Evolutionary conservation across 805 yeast species (phyloP), one percentile per base, ranked within the genome.

Genomic region (Candida michaelii): DNA sequence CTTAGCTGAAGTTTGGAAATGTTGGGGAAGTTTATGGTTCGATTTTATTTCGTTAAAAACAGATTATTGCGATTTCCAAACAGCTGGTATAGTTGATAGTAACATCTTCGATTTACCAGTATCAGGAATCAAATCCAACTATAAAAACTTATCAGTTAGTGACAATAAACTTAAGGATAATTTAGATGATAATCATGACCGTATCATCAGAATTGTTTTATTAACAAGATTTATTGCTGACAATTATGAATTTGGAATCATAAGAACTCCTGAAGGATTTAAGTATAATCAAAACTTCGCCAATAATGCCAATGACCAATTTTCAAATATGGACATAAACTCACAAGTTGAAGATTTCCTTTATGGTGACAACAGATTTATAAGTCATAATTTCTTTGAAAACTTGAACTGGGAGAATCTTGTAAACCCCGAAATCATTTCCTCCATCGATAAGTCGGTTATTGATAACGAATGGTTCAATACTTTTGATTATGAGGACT

Each of bases 11-110:
- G 84, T 82, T 15, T 85, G 90, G 90, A 82, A 82, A 56, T 81
- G 89, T 54, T 85, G 91, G 89, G 95, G 95, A 2, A 77, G 89
- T 0, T 58, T 86, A 31, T 85, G 93, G 91, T 86, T 78, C 62
- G 90, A 85, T 59, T 65, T 66, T 18, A 66, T 85, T 30, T 55
- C 66, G 12, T 58, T 71, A 33, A 85, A 83, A 54, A 68, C 65
- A 4, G 85, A 80, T 49, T 76, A 74, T 49, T 63, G 63, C 30
- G 74, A 68, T 36, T 63, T 69, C 27, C 69, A 63, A 36, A 72
- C 73, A 16, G 77, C 83, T 3, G 89, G 89, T 8, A 75, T 83
- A n/a, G 59, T 61, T 35, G 77, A 74, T 44, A 46, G 53, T 23
- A 73, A 75, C 48, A 67, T 80, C 43, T 77, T 82, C 55, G 90